phyloP scores from a whole-genome alignment of 2,329 filamentous ascomycete species.

The Fusarium aywerte region DNA sequence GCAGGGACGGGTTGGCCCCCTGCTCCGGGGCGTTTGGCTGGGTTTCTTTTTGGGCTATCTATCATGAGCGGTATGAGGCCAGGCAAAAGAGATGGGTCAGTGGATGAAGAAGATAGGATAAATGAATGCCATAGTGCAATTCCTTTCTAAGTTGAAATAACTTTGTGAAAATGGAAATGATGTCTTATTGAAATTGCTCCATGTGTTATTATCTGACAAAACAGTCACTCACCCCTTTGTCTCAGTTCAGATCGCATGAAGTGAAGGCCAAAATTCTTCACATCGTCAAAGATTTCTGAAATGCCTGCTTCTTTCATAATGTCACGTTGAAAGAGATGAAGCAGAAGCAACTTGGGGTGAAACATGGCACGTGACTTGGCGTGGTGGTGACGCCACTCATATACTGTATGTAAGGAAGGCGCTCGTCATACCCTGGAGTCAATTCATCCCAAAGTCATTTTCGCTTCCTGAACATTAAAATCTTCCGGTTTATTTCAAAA shows the following conservation, averaged over 20 bases:
- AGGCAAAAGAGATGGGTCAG: slow-evolving; percentile 41
- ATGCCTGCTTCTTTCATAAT: neutral
- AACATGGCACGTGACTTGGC: slow-evolving; percentile 13
- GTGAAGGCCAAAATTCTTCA: neutral
- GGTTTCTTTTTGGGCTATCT: slow-evolving; percentile 42
- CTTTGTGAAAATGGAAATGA: neutral
- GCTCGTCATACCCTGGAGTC: slow-evolving; percentile 23
- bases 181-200: neutral
- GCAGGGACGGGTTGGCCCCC: slow-evolving; percentile 34
- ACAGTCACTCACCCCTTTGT: neutral
- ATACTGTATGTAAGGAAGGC: neutral
- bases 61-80: slow-evolving; percentile 44
- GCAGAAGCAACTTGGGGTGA: neutral
- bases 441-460: neutral
- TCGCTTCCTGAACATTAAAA: neutral
- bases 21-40: slow-evolving; percentile 45
- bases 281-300: neutral
- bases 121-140: slow-evolving; percentile 42
- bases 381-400: slow-evolving; percentile 2
- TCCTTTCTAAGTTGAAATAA: slow-evolving; percentile 22
- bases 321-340: neutral
- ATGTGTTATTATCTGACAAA: neutral
- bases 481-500: neutral
- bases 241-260: neutral
- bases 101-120: slow-evolving; percentile 38